phyloP scores from a whole-genome alignment of 768 basidiomycete genomes.

The Wakefieldia striispora region DNA sequence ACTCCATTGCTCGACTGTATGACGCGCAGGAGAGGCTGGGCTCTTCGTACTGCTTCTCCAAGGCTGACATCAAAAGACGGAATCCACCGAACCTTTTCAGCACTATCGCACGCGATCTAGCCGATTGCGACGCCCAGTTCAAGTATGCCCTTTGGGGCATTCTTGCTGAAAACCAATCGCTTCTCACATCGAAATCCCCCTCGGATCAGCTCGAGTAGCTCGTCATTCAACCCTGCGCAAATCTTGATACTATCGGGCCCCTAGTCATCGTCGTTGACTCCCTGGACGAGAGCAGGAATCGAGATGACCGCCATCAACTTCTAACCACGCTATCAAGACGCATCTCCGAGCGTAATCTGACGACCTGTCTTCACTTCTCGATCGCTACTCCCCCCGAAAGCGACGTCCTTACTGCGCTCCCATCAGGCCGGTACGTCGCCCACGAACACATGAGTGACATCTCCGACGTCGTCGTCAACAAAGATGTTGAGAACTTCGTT shows the following conservation, averaged over 20 bases:
- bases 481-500: no score
- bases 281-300: slow-evolving; percentile 18
- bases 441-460: no score
- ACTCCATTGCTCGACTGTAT: no score
- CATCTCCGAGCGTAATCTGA: background rate
- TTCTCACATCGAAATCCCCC: background rate
- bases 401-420: background rate
- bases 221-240: slow-evolving; percentile 16
- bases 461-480: no score
- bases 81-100: no score
- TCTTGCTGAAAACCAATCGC: background rate
- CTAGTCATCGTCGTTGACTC: slow-evolving; percentile 30
- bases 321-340: background rate
- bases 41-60: no score
- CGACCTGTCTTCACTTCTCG: slow-evolving; percentile 9
- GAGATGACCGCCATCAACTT: background rate
- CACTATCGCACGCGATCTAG: no score
- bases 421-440: no score
- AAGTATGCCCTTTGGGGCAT: background rate
- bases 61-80: no score
- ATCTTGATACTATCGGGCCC: slow-evolving; percentile 19
- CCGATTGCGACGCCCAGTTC: no score
- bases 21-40: no score
- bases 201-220: slow-evolving; percentile 17
- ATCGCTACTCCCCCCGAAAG: background rate